Evolutionary conservation across 108 stramenopile genomes (phyloP).

Genomic region (Mayamaea pseudoterrestris): DNA sequence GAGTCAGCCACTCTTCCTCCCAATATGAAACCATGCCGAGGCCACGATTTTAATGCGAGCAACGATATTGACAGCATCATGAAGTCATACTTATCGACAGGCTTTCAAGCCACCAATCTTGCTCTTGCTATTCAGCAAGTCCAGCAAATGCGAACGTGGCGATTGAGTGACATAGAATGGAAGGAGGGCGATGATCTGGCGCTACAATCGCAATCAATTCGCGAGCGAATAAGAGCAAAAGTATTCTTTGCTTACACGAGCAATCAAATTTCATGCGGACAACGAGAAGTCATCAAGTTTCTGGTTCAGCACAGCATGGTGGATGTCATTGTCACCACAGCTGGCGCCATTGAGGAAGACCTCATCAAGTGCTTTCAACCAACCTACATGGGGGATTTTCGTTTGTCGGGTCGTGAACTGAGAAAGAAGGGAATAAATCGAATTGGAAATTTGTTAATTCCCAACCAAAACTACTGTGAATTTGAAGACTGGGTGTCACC

Average conservation of each 20-base stretch:
- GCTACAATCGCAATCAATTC: constrained; percentile 30
- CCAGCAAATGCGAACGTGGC: constrained; percentile 87
- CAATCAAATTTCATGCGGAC: constrained; percentile 96
- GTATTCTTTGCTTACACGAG: constrained; percentile 96
- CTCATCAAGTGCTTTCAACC: constrained; percentile 97
- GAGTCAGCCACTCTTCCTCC: constrained; percentile 59
- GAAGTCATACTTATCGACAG: constrained; percentile 68
- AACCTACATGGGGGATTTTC: constrained; percentile 94
- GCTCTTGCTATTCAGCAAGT: constrained; percentile 91
- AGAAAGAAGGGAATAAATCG: constrained; percentile 93
- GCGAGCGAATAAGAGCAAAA: constrained; percentile 70
- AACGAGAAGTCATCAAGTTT: constrained; percentile 93
- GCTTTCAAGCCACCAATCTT: constrained; percentile 95
- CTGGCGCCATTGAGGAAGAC: constrained; percentile 99
- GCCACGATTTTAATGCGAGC: constrained; percentile 66
- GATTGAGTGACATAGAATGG: constrained; percentile 73
- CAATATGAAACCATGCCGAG: constrained; percentile 48
- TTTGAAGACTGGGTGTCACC: constrained; percentile 99
- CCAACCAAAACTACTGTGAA: constrained; percentile 96
- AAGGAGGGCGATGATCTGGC: constrained; percentile 77
- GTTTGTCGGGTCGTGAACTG: constrained; percentile 72
- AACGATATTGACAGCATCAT: constrained; percentile 57
- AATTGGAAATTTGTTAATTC: constrained; percentile 89
- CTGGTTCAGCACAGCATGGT: constrained; percentile 94
- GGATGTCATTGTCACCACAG: constrained; percentile 93